These are phyloP conservation scores for Mixia osmundae DNA, from an alignment of 1,284 basidiomycete species.

Conservation along the genomic window DNA sequence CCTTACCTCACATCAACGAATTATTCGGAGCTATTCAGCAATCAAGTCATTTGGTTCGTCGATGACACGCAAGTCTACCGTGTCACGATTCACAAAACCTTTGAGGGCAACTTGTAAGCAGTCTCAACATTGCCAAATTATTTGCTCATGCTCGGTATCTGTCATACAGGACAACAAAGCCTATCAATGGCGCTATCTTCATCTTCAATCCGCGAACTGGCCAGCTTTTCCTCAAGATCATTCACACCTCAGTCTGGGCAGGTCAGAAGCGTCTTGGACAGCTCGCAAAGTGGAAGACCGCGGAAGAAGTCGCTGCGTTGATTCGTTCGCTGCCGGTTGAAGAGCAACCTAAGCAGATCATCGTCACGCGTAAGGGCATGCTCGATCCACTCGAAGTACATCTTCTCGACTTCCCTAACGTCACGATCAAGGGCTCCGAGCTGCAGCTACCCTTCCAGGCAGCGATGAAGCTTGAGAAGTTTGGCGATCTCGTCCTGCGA, in stretches of 20 bases:
- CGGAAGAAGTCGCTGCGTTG: conserved; percentile 96
- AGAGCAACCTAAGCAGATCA: conserved; percentile 98
- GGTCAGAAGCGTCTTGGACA: conserved; percentile 99
- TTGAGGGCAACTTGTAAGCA: conserved; percentile 67
- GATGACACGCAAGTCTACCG: conserved; percentile 99
- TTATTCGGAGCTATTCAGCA: conserved; percentile 30
- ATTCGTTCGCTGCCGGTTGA: conserved; percentile 93
- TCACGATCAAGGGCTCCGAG: conserved; percentile 98
- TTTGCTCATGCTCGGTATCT: neutral
- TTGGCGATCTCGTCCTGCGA: conserved; percentile 64
- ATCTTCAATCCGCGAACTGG: conserved; percentile 99
- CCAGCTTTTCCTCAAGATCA: conserved; percentile 94
- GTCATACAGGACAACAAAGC: conserved; percentile 56
- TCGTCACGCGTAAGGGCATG: conserved; percentile 99
- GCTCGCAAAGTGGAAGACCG: conserved; percentile 98
- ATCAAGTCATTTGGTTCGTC: conserved; percentile 99
- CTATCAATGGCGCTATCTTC: conserved; percentile 98
- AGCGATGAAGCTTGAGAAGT: conserved; percentile 99
- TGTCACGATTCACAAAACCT: conserved; percentile 98
- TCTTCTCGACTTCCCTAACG: conserved; percentile 94
- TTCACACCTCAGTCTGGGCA: conserved; percentile 98
- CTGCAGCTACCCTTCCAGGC: conserved; percentile 85
- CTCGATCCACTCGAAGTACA: conserved; percentile 72
- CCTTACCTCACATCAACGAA: conserved; percentile 86
- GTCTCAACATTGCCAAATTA: too few species aligned